These are phyloP conservation scores for Kuraishia hungarica DNA, from an alignment of 805 yeast genomes.

Conservation along the genomic window DNA sequence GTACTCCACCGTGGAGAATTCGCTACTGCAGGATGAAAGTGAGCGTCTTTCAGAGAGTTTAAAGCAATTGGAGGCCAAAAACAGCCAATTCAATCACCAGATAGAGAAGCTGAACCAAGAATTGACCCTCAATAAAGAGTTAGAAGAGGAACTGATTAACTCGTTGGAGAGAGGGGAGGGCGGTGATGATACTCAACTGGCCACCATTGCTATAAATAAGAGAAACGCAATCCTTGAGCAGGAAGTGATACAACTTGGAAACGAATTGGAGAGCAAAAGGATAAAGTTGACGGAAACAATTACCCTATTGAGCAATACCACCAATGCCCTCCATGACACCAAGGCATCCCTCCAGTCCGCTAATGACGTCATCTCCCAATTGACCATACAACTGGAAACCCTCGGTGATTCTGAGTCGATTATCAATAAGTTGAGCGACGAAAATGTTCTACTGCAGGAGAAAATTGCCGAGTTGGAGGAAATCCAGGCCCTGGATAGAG, in stretches of 20 bases:
- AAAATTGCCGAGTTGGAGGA: constrained; percentile 13
- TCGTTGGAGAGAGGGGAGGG: not conserved
- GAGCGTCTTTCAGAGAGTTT: constrained; percentile 19
- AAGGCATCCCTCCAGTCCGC: constrained; percentile 2
- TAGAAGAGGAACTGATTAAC: constrained; percentile 23
- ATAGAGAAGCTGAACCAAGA: constrained; percentile 26
- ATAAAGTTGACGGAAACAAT: not conserved
- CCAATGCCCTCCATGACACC: not conserved
- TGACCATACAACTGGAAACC: not conserved
- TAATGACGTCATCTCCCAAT: not conserved
- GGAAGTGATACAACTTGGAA: constrained; percentile 27
- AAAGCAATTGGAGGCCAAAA: constrained; percentile 19
- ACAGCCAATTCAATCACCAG: constrained; percentile 23
- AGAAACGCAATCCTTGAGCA: constrained; percentile 30
- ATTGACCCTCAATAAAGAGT: constrained; percentile 25
- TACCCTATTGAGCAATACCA: not conserved
- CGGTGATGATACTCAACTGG: not conserved
- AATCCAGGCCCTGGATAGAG: constrained; percentile 38
- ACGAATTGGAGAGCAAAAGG: not conserved
- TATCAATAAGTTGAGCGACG: constrained; percentile 7
- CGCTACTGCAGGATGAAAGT: constrained; percentile 27
- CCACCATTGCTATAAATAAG: constrained; percentile 9
- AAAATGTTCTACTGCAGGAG: constrained; percentile 7
- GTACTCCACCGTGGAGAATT: constrained; percentile 33
- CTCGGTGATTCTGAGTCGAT: not conserved